A percentile compares a stretch with the other conserved stretches of the same genome.
These are phyloP conservation scores for Trametopsis cervina DNA, from an alignment of 768 basidiomycete genomes.

Conservation along the genomic window DNA sequence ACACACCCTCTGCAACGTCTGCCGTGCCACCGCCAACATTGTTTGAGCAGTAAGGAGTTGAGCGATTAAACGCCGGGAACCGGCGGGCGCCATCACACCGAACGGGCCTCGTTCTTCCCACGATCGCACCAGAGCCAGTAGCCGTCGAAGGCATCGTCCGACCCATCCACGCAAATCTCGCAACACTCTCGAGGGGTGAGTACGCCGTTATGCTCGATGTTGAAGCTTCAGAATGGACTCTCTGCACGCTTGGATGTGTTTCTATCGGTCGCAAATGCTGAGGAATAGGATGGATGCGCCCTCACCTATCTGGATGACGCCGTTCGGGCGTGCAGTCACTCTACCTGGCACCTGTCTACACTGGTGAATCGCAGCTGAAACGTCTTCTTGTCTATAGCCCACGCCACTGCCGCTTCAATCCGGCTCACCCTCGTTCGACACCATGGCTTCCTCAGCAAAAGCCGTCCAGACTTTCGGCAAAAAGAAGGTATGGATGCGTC, in stretches of 20 bases:
- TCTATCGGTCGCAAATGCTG: constrained; percentile 7
- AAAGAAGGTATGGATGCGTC: constrained; percentile 75
- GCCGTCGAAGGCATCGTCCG: constrained; percentile 12
- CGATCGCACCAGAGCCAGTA: constrained; percentile 1
- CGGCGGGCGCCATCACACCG: background rate
- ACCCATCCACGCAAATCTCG: constrained; percentile 8
- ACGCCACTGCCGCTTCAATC: constrained; percentile 14
- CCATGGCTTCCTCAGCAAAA: constrained; percentile 71
- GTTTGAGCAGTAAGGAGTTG: background rate
- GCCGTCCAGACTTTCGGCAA: constrained; percentile 99
- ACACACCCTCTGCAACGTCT: background rate
- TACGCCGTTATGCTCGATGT: constrained; percentile 14
- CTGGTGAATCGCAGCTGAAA: constrained; percentile 10
- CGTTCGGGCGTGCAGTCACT: too few species aligned
- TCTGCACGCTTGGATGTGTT: constrained; percentile 6
- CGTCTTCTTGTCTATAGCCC: constrained; percentile 9
- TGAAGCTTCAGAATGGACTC: background rate
- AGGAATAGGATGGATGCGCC: constrained; percentile 34
- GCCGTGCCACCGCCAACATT: background rate
- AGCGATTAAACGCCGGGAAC: background rate
- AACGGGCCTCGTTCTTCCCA: constrained; percentile 1
- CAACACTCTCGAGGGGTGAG: constrained; percentile 32
- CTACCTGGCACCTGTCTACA: too few species aligned
- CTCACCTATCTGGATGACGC: constrained; percentile 30
- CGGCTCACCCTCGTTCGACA: constrained; percentile 24